Base-by-base conservation (phyloP, 2,329 filamentous ascomycete genomes). In the Aspergillus sp. region DNA sequence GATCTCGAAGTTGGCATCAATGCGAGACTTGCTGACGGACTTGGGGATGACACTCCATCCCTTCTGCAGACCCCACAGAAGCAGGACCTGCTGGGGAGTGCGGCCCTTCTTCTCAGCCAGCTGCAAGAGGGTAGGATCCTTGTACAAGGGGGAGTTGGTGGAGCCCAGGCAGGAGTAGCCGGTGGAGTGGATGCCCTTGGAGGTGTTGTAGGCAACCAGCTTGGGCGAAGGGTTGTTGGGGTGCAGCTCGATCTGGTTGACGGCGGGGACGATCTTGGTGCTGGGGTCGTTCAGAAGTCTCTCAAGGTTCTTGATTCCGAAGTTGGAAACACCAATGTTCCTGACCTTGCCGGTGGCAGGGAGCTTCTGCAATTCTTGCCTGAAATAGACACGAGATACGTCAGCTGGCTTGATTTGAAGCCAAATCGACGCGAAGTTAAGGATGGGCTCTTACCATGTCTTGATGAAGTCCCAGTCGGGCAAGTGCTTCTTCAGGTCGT, bases 311-410 rank as follows among this genome's bases (percentile, higher is more conserved):
- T 81, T 85, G 74, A 93, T 91, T 64, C 84, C 89, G 75, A 96
- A 95, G 83, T 96, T 96, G 76, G 90, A 92, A 58, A 95, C 89
- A 68, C 91, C 91, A 73, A 94, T 92, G 80, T 91, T 91, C 77
- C 83, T 85, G 54, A 90, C 90, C 77, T 91, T 90, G 74, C 77
- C 76, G 22, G 77, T 79, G 46, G 71, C 76, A 10, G 77, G 74
- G 20, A 79, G 74, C 69, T 80, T 80, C 68, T 80, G 77, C 73
- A 76, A 64, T 56, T 75, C 74, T 69, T 77, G 73, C 75, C 72
- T 88, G 77, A 87, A 85, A 14, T 7, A 91, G 81, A 42, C 5
- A 42, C 36, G 36, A n/a, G 12, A 16, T 16, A 4, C 86, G 88
- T 56, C 87, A 91, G 81, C 89, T 54, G 51, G 53, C 82, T 3